Conservation (phyloP, 225 moss, liverwort and hornwort species). For the Bryoerythrophyllum caledonicum region DNA sequence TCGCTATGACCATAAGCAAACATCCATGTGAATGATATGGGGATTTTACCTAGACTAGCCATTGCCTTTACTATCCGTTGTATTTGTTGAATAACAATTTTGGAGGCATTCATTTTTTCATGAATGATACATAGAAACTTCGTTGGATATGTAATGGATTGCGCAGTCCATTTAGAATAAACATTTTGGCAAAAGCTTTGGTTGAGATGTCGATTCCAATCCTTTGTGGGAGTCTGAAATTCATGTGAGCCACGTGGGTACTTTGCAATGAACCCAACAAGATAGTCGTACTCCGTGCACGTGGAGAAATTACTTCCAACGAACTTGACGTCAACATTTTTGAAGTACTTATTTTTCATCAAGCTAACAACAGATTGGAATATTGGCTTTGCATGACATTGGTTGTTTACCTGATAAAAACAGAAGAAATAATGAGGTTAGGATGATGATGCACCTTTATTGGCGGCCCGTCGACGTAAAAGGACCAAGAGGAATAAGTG, state of each 20-base stretch:
- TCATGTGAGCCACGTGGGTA: neutral
- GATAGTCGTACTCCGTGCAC: no score
- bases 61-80: neutral
- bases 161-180: neutral
- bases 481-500: no score
- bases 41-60: neutral
- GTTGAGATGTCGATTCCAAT: neutral
- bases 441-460: no score
- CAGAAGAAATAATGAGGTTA: no score
- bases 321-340: no score
- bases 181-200: fast-evolving
- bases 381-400: neutral
- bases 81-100: neutral
- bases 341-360: neutral
- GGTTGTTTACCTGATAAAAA: neutral
- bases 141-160: neutral
- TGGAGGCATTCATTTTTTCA: neutral
- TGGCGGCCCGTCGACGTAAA: no score
- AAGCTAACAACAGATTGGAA: fast-evolving
- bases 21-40: neutral
- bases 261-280: neutral
- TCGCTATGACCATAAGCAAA: neutral
- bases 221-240: neutral
- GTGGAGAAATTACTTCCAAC: no score
- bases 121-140: neutral